Conservation (phyloP, 2,329 filamentous ascomycete genomes). For the Zymoseptoria brevis region DNA sequence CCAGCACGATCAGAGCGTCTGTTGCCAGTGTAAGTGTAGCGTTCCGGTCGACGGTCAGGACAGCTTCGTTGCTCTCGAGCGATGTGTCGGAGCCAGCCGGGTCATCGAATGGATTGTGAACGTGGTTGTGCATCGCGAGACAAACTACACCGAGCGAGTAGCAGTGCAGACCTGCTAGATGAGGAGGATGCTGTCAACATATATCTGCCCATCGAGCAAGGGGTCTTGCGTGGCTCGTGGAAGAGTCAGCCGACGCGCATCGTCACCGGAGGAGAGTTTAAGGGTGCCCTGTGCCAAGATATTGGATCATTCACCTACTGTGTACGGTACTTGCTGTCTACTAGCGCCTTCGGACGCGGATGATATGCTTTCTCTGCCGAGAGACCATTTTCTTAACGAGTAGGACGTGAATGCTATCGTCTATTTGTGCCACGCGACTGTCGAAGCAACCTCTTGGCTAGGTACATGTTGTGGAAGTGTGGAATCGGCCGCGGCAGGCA, state of each 20-base stretch:
- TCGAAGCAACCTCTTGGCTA: neutral
- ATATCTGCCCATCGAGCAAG: neutral
- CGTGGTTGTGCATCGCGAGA: constrained; percentile 1
- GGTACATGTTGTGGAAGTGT: neutral
- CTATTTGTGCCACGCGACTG: neutral
- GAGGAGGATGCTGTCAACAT: neutral
- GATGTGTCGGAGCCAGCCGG: constrained; percentile 19
- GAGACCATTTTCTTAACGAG: too few species aligned
- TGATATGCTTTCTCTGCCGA: too few species aligned
- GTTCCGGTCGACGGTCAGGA: constrained; percentile 45
- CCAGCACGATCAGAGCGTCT: constrained; percentile 54
- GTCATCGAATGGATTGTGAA: constrained; percentile 26
- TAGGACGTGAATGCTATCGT: too few species aligned
- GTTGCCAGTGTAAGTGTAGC: constrained; percentile 53
- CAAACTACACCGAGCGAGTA: constrained; percentile 20
- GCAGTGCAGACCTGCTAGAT: constrained; percentile 15
- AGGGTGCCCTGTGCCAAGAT: neutral
- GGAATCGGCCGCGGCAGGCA: neutral
- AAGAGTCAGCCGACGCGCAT: neutral
- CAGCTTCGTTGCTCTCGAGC: constrained; percentile 8
- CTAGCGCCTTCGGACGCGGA: too few species aligned
- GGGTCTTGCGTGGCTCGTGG: neutral
- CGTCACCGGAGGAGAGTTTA: neutral
- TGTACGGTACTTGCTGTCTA: too few species aligned
- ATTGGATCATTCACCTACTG: neutral